phyloP scores from a whole-genome alignment of 345 rosid genomes.

The Linum tenue region DNA sequence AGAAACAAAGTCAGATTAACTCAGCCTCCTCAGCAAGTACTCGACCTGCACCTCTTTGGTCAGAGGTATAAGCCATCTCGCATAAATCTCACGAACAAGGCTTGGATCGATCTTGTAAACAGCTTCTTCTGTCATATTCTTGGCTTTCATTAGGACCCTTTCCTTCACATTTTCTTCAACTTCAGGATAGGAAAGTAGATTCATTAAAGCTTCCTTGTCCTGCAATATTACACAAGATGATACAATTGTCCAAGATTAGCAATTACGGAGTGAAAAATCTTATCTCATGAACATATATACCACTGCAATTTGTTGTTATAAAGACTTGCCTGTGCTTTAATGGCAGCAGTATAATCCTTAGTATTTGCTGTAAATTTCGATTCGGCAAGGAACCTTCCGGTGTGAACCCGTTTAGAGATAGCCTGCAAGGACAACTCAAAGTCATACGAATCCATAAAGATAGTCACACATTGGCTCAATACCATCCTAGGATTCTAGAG shows the following conservation, averaged over 20 bases:
- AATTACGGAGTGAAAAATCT: not conserved
- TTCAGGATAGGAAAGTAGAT: conserved; percentile 37
- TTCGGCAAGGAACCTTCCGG: conserved; percentile 89
- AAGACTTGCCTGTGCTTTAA: conserved; percentile 53
- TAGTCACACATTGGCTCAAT: no score
- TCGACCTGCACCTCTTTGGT: conserved; percentile 61
- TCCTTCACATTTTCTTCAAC: conserved; percentile 55
- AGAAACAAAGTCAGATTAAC: not conserved
- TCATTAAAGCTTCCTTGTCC: conserved; percentile 47
- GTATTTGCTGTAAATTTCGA: conserved; percentile 72
- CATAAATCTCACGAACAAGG: conserved; percentile 44
- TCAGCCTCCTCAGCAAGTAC: conserved; percentile 54
- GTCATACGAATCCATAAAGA: not conserved
- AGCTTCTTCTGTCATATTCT: conserved; percentile 21
- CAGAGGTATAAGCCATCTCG: conserved; percentile 57
- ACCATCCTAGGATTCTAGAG: no score
- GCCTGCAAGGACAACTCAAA: conserved; percentile 33
- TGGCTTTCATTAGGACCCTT: conserved; percentile 65
- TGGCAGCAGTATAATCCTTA: conserved; percentile 50
- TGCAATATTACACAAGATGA: conserved; percentile 17
- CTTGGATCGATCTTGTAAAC: conserved; percentile 47
- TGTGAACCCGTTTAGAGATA: conserved; percentile 86
- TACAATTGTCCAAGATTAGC: not conserved
- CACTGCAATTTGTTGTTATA: no score
- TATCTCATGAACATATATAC: not conserved